Evolutionary conservation across 2,329 filamentous ascomycete species (phyloP), one percentile per base, ranked within the genome.

Genomic region (Diplocarpon rosae): DNA sequence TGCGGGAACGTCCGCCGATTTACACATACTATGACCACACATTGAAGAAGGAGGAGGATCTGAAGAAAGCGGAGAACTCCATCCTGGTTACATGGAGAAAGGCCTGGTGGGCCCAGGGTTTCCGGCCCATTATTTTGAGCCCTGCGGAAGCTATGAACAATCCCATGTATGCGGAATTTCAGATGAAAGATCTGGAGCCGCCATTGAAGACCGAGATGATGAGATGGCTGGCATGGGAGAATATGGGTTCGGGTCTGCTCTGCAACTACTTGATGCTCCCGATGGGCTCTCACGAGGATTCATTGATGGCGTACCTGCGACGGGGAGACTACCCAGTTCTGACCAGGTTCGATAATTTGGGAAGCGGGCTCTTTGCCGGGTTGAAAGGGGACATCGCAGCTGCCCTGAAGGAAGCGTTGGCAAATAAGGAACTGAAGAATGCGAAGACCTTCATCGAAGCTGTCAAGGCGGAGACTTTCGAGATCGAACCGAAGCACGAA

Each of bases 71-170:
- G 3, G 85, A 95, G 61, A 82, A 82, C 58, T 75, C 81, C 47
- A 67, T 96, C 47, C 71, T 96, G 39, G 68, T 94, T 46, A 83
- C 85, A 42, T 96, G 92, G 92, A 76, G 89, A 48, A 76, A 87
- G 37, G 89, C 90, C 2, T 96, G 90, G 88, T 96, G 87, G 85
- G 87, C 89, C 0, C 80, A 93, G 57, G 92, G 90, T 10, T 95
- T 96, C 66, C 79, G 73, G 50, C 90, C 92, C 0, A 72, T 92
- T 7, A 83, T 96, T 33, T 66, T 96, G 45, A 81, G 84, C 40
- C 75, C 78, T 13, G 78, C 75, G 1, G 90, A 96, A 61, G 88
- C 89, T 14, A 83, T 81, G 70, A 80, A 79, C 58, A 92, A 95
- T 59, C 85, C 85, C 1, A 66, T 85, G 15, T 95, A 90, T 61